Evolutionary conservation across 2,329 filamentous ascomycete species (phyloP), one percentile per base, ranked within the genome.

Genomic region (Chaetothyriales sp.): DNA sequence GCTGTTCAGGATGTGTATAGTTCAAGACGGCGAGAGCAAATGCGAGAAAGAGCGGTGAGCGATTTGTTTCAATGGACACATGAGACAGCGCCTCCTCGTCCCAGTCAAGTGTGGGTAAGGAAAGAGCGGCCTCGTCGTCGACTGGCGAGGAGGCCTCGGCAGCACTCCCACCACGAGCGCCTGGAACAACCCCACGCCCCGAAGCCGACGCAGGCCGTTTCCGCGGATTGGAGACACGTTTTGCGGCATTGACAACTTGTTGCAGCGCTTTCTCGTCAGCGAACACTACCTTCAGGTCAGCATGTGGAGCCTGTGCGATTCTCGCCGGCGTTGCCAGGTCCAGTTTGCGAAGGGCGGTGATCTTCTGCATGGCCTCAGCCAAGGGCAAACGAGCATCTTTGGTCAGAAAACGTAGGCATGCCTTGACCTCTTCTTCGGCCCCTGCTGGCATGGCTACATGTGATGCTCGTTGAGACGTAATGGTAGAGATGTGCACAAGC

Each of bases 1-100:
- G 87, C 63, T 95, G 88, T 57, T 85, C 81, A 0, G 87, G 84
- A 82, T 89, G 90, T 0, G 86, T 93, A 62, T 83, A 81, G 45
- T 84, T 81, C 46, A 93, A 64, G 47, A 90, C 63, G 53, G 80
- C 77, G 12, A 87, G 77, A 0, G 83, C 80, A 65, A 93, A 93
- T 0, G 86, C 86, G 4, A 94, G 73, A 1, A 94, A 80, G 1
- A 94, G 69, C 1, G 88, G 87, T 1, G 88, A 87, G 42, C 88
- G 75, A 61, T 94, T 93, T 0, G 86, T 92, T 54, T 81, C 70
- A 1, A 94, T 59, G 0, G 71, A 69, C 1, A 77, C 77, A 1
- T 68, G 65, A 12, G 71, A 69, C 3, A 94, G 77, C 6, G 73
- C 67, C 1, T 77, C 73, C 58, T 55, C 32, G 28, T 57, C 49